Evolutionary conservation across 345 rosid genomes (phyloP).

Genomic region (Conringia planisiliqua): DNA sequence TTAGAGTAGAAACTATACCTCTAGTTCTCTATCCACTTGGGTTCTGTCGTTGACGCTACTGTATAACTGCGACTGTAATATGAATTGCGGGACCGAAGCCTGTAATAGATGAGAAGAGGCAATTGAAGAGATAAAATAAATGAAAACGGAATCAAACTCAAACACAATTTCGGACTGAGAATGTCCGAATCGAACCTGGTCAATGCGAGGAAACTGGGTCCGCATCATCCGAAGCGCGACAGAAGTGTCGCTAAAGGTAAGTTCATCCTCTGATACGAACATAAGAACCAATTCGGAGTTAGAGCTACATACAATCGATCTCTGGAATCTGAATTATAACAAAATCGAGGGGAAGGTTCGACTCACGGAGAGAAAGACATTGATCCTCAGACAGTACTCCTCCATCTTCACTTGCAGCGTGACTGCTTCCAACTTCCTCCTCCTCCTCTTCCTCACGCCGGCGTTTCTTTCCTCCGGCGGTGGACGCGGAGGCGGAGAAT

Average conservation of each 20-base stretch:
- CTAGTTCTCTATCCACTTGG: constrained; percentile 84
- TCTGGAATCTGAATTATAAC: no score
- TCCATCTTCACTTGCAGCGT: neutral
- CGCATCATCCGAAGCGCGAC: constrained; percentile 90
- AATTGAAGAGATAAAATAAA: neutral
- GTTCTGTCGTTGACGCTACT: constrained; percentile 84
- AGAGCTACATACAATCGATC: neutral
- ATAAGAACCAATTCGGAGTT: neutral
- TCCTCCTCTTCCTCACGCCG: constrained; percentile 37
- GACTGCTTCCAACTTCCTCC: constrained; percentile 25
- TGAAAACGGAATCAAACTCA: neutral
- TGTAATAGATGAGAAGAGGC: constrained; percentile 28
- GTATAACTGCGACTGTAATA: constrained; percentile 80
- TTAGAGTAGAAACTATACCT: constrained; percentile 38
- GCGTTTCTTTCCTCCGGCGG: constrained; percentile 27
- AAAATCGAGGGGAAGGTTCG: neutral
- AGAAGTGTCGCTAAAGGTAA: constrained; percentile 72
- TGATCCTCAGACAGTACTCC: constrained; percentile 4
- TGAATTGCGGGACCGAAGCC: constrained; percentile 71
- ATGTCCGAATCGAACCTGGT: constrained; percentile 46
- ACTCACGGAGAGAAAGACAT: constrained; percentile 37
- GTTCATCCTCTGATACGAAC: constrained; percentile 56
- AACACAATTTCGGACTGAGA: neutral
- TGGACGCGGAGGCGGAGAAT: constrained; percentile 9
- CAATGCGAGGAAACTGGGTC: constrained; percentile 80